phyloP scores from a whole-genome alignment of 805 yeast species.

The Candida incommunis region DNA sequence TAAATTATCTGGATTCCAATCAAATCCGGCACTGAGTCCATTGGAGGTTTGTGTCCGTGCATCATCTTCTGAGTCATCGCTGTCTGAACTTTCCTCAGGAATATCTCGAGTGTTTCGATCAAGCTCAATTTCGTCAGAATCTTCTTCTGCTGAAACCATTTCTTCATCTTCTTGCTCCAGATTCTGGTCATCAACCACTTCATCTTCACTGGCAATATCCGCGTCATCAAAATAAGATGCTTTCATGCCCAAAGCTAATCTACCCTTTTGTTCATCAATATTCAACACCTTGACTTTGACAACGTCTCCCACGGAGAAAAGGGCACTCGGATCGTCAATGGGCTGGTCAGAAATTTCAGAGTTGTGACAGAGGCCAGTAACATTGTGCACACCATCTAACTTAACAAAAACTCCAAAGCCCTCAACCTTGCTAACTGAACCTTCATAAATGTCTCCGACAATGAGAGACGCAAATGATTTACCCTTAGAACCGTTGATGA shows the following conservation, averaged over 20 bases:
- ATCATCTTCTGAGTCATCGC: conserved; percentile 23
- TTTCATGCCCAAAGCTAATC: conserved; percentile 81
- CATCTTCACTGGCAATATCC: conserved; percentile 22
- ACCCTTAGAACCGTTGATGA: conserved; percentile 40
- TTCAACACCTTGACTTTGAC: conserved; percentile 73
- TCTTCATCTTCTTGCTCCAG: conserved; percentile 11
- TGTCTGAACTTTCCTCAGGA: conserved; percentile 12
- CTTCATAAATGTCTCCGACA: conserved; percentile 61
- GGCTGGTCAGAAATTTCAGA: conserved; percentile 60
- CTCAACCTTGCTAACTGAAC: conserved; percentile 59
- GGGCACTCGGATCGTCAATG: conserved; percentile 38
- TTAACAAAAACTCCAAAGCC: conserved; percentile 88
- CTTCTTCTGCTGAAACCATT: conserved; percentile 14
- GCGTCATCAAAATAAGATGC: conserved; percentile 62
- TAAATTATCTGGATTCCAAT: conserved; percentile 86
- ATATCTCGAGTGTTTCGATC: conserved; percentile 18
- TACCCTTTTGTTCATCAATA: conserved; percentile 50
- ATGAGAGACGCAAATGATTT: conserved; percentile 35
- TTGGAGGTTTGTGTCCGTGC: conserved; percentile 15
- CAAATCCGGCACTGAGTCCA: conserved; percentile 78
- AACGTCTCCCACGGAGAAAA: conserved; percentile 81
- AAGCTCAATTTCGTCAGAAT: conserved; percentile 6
- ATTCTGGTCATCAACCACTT: conserved; percentile 12
- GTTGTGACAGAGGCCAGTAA: conserved; percentile 80
- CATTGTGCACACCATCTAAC: conserved; percentile 55